phyloP scores from a whole-genome alignment of 2,329 filamentous ascomycete species.

The Trichoderma harzianum region DNA sequence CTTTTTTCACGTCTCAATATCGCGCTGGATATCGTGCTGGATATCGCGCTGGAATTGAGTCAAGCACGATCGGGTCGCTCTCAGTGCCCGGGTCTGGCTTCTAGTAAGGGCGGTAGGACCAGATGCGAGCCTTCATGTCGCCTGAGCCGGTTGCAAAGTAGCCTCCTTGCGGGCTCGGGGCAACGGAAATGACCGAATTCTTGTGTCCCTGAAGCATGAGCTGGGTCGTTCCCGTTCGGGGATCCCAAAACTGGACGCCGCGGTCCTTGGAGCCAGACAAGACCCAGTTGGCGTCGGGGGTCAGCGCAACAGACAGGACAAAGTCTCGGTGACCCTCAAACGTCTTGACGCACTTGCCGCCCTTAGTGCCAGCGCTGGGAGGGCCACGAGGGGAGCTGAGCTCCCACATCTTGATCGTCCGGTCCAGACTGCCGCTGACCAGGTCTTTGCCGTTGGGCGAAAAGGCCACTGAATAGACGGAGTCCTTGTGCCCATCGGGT shows the following conservation, averaged over 20 bases:
- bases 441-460: constrained; percentile 89
- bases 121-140: constrained; percentile 96
- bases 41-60: background rate
- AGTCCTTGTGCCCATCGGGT: constrained; percentile 92
- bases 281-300: constrained; percentile 92
- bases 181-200: constrained; percentile 97
- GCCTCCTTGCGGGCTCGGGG: constrained; percentile 81
- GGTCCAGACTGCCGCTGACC: constrained; percentile 91
- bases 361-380: constrained; percentile 66
- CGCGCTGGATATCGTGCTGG: background rate
- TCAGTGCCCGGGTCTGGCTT: background rate
- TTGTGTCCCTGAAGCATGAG: constrained; percentile 99
- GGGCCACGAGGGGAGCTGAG: constrained; percentile 69
- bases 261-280: constrained; percentile 96
- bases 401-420: constrained; percentile 99
- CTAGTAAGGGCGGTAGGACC: constrained; percentile 67
- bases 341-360: constrained; percentile 90
- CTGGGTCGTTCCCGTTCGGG: constrained; percentile 85
- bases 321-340: constrained; percentile 99
- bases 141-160: constrained; percentile 96
- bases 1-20: background rate
- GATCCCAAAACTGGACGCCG: constrained; percentile 98
- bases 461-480: constrained; percentile 94
- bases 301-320: constrained; percentile 91
- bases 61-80: background rate